A percentile compares a stretch with the other conserved stretches of the same genome.
These are phyloP conservation scores for Eucalyptus regnans DNA, from an alignment of 345 rosid species.

Conservation along the genomic window DNA sequence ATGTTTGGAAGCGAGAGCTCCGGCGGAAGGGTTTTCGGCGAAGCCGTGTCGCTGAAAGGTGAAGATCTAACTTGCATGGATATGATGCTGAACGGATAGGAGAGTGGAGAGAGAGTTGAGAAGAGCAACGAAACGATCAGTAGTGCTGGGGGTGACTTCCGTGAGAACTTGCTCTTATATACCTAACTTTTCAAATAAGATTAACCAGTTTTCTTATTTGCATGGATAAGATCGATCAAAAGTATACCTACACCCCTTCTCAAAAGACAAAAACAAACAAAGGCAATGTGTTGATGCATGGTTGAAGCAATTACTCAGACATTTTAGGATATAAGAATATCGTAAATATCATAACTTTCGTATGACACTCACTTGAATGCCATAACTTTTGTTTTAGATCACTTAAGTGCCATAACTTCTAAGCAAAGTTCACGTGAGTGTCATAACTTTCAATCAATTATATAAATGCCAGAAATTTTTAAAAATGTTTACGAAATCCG, in stretches of 20 bases:
- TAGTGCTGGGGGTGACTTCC: background rate
- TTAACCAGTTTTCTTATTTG: background rate
- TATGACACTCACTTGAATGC: fast-evolving
- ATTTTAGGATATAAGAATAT: fast-evolving
- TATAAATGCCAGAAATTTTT: fast-evolving
- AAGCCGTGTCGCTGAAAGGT: background rate
- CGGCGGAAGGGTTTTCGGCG: background rate
- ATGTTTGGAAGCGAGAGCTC: background rate
- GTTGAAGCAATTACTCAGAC: fast-evolving
- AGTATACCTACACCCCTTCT: background rate
- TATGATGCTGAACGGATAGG: background rate
- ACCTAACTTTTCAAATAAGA: background rate
- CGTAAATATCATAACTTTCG: fast-evolving
- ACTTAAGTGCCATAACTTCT: too few species aligned
- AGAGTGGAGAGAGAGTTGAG: background rate
- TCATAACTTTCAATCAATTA: fast-evolving
- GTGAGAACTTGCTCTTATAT: background rate
- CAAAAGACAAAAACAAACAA: background rate
- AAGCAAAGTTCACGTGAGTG: fast-evolving
- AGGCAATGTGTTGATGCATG: background rate
- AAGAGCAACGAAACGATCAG: background rate
- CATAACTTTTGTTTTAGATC: background rate
- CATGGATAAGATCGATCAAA: background rate
- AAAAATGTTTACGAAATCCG: too few species aligned
- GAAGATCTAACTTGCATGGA: background rate